Evolutionary conservation across 129 eudicot genomes (phyloP).

Genomic region (Chrysanthemum seticuspe): DNA sequence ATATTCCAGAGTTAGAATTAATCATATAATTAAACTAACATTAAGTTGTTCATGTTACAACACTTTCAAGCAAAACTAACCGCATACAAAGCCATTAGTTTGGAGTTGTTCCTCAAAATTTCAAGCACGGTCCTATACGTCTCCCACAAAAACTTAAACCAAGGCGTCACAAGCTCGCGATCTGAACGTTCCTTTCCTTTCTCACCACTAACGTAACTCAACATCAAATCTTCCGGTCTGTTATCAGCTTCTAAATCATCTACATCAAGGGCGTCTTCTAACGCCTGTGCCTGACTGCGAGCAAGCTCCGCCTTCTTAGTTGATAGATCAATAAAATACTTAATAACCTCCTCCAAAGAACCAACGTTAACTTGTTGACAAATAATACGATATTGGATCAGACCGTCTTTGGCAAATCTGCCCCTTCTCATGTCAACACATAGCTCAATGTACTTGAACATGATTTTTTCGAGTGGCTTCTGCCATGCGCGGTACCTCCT

Average conservation of each 20-base stretch:
- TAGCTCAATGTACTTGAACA: constrained; percentile 76
- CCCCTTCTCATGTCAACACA: constrained; percentile 84
- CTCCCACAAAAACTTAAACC: constrained; percentile 61
- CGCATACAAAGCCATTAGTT: constrained; percentile 58
- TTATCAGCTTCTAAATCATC: constrained; percentile 83
- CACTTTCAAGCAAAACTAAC: constrained; percentile 26
- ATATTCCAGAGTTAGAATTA: too few species aligned
- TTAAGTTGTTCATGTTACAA: too few species aligned
- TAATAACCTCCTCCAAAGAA: constrained; percentile 60
- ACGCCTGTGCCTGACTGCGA: constrained; percentile 40
- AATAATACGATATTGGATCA: constrained; percentile 72
- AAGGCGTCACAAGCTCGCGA: constrained; percentile 77
- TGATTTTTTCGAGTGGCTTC: constrained; percentile 63
- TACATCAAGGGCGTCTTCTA: constrained; percentile 75
- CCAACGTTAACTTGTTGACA: constrained; percentile 60
- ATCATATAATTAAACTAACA: too few species aligned
- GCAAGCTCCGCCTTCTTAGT: constrained; percentile 65
- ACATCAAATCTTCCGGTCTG: constrained; percentile 77
- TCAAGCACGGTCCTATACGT: constrained; percentile 38
- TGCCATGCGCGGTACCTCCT: constrained; percentile 80
- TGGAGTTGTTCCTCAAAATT: constrained; percentile 66
- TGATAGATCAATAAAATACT: constrained; percentile 73
- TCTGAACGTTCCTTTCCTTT: constrained; percentile 81
- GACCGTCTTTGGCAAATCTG: constrained; percentile 78
- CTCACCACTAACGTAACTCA: constrained; percentile 80